These are phyloP conservation scores for Oxalis stricta DNA, from an alignment of 441 rosid genomes.

Conservation along the genomic window DNA sequence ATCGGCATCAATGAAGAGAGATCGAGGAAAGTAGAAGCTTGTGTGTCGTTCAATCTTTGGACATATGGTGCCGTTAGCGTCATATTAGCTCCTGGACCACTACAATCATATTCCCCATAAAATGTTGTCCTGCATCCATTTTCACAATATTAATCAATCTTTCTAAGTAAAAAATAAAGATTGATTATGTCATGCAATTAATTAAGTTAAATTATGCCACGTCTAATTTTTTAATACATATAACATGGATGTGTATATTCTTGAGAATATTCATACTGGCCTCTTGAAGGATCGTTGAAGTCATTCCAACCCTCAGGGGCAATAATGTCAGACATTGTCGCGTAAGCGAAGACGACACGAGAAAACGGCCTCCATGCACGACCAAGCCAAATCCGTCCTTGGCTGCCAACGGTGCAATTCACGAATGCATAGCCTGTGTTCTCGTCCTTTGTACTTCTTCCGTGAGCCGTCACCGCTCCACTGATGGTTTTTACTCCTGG, in stretches of 20 bases:
- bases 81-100: constrained; percentile 56
- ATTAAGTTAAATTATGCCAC: too few relatives aligned
- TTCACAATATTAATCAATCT: too few relatives aligned
- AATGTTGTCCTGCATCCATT: constrained; percentile 58
- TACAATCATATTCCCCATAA: constrained; percentile 70
- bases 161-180: too few relatives aligned
- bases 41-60: constrained; percentile 55
- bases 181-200: too few relatives aligned
- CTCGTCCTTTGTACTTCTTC: constrained; percentile 57
- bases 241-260: too few relatives aligned
- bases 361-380: constrained; percentile 86
- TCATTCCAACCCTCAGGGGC: constrained; percentile 87
- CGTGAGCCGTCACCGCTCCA: constrained; percentile 81
- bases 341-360: constrained; percentile 46
- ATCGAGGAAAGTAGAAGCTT: constrained; percentile 39
- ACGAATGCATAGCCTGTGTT: constrained; percentile 58
- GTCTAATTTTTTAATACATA: too few relatives aligned
- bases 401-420: constrained; percentile 52
- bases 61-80: constrained; percentile 42
- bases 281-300: constrained; percentile 67
- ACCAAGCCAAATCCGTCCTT: constrained; percentile 72
- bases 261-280: constrained; percentile 45
- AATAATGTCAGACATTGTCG: constrained; percentile 58
- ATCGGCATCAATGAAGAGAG: constrained; percentile 49
- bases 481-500: constrained; percentile 42